Evolutionary conservation across 177 flowering plant genomes (phyloP), one percentile per base, ranked within the genome.

Genomic region (Vitis hybrid): DNA sequence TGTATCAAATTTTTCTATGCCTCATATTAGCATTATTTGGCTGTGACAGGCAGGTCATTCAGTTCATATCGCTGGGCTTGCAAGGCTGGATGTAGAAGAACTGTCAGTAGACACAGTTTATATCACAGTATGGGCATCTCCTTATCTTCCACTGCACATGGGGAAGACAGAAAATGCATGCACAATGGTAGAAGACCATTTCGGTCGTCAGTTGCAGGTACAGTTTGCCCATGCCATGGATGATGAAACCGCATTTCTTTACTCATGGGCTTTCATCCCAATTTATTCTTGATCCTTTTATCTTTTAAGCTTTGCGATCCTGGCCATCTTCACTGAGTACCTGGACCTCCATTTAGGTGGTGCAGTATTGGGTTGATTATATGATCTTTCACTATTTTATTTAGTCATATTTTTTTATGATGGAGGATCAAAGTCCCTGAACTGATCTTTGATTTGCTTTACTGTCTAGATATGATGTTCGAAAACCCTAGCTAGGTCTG

Each of bases 81-180:
- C 86, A 79, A 83, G 98, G 82, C 77, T 95, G 61, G 98, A 95
- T 79, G 55, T 90, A 14, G 96, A 93, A 63, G 85, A 90, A 78
- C 67, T 71, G 63, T 86, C 94, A 1, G 89, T 81, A 10, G 97
- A 90, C 52, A 75, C 98, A 19, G 39, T 95, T 53, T 93, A 95
- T 73, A 73, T 95, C 58, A 93, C 98, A 15, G 91, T 91, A 1
- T 95, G 99, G 98, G 98, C 99, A 58, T 95, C 99, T 34, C 88
- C 89, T 71, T 66, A 79, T 77, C 88, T 93, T 65, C 98, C 99
- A 13, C 69, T 95, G 56, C 97, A 95, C 73, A 93, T 93, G 98
- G 99, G 99, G 60, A 95, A 79, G 80, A 83, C 85, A 9, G 94
- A 95, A 69, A 90, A 87, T 77, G 90, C 83, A 26, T 8, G 70